Conservation (phyloP, 2,329 filamentous ascomycete species). For the Diaporthe australafricana region DNA sequence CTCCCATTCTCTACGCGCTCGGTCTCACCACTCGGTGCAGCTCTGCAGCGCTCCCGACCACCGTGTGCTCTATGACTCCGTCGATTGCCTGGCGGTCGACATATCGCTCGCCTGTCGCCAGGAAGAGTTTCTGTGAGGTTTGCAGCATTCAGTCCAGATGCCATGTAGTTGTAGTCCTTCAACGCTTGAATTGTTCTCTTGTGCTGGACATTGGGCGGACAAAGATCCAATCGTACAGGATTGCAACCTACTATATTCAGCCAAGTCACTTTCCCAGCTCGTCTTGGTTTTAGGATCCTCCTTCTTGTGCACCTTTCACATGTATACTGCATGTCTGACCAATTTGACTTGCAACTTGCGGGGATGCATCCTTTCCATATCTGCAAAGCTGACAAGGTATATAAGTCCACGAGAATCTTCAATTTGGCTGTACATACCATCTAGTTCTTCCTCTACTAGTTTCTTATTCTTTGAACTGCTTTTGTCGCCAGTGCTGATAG, state of each 20-base stretch:
- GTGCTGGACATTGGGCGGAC: neutral
- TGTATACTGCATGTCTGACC: neutral
- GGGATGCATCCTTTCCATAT: slow-evolving; percentile 27
- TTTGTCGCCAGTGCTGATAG: no score
- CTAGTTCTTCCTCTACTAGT: no score
- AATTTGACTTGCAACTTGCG: slow-evolving; percentile 8
- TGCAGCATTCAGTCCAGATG: neutral
- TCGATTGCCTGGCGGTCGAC: neutral
- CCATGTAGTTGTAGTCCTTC: slow-evolving; percentile 25
- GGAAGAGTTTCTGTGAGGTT: neutral
- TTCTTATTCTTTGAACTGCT: no score
- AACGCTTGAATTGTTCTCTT: neutral
- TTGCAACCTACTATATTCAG: slow-evolving; percentile 1
- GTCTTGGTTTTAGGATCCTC: neutral
- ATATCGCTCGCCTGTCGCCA: neutral
- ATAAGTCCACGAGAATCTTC: neutral
- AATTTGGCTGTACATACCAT: no score
- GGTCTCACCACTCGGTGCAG: neutral
- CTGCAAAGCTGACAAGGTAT: slow-evolving; percentile 21
- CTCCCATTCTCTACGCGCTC: neutral
- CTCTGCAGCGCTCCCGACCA: neutral
- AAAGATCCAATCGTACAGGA: neutral
- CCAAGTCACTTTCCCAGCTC: slow-evolving; percentile 12
- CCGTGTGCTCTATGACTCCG: neutral
- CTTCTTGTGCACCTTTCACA: neutral